Base-by-base conservation (phyloP, 768 basidiomycete genomes). In the Russula ochroleuca region DNA sequence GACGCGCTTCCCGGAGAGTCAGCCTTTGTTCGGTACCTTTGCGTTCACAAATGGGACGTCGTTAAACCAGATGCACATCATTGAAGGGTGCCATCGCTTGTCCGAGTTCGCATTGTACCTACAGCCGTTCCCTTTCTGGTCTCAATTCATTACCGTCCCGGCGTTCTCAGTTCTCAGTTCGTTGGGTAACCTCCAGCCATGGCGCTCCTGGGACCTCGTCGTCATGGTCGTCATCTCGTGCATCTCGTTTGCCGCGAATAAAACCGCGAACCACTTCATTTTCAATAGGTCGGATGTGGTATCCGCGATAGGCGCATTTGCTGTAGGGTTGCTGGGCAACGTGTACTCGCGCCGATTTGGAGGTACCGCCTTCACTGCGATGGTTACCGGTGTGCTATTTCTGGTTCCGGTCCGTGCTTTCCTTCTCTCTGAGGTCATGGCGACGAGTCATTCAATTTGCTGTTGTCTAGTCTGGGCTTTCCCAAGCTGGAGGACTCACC, bases 301-400 rank as follows among this genome's bases (percentile, higher is more conserved):
- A 35, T 89, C 88, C 55, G 87, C 88, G 14, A 88, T 91, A 68
- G 90, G 90, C 0, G 89, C 90, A 5, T 92, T 91, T 66, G 86
- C 83, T 0, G 85, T 90, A 33, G 88, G 90, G 23, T 65, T 91
- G 28, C 75, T 91, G 19, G 90, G 89, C 3, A 92, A 91, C 68
- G 73, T 86, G 1, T 92, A 91, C 73, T 90, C 90, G 38, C 80
- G 90, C 50, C 82, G 83, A 70, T 87, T 89, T 81, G 82, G 86
- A 4, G 90, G 90, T 7, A 92, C 90, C 1, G 91, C 91, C 23
- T 93, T 93, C 74, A 91, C 90, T 7, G 85, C 86, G 1, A 94
- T 94, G 92, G 89, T 92, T 33, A 88, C 90, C n/a, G 92, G 90
- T 49, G 88, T 94, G 17, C 74, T 92, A 62, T 90, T 94, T 73